phyloP scores from a whole-genome alignment of 306 rosid species.

The Citrullus amarus region DNA sequence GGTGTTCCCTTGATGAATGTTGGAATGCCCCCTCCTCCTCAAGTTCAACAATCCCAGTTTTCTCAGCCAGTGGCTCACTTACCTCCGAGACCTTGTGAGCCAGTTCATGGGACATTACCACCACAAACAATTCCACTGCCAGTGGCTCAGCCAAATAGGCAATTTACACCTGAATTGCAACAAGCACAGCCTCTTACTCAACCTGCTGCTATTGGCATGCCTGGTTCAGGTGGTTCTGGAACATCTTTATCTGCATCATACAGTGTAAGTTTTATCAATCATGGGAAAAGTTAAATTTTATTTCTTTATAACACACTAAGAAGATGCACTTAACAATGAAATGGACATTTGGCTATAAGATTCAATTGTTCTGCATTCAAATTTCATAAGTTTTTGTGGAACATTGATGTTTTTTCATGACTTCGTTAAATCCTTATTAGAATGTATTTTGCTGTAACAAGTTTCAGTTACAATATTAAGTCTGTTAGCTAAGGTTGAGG shows the following conservation, averaged over 20 bases:
- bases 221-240: slow-evolving; percentile 54
- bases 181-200: slow-evolving; percentile 42
- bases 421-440: no score
- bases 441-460: no score
- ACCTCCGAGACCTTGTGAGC: slow-evolving; percentile 54
- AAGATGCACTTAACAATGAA: not conserved
- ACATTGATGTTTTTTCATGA: not conserved
- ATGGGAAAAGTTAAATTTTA: not conserved
- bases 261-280: slow-evolving; percentile 39
- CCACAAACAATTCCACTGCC: slow-evolving; percentile 54
- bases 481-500: no score
- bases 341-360: not conserved
- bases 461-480: no score
- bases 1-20: slow-evolving; percentile 56
- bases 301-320: not conserved
- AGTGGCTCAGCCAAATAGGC: slow-evolving; percentile 47
- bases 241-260: slow-evolving; percentile 51
- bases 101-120: slow-evolving; percentile 32
- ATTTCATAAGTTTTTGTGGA: not conserved
- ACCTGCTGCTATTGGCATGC: slow-evolving; percentile 45
- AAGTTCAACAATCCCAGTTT: slow-evolving; percentile 48
- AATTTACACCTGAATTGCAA: slow-evolving; percentile 39
- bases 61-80: slow-evolving; percentile 60
- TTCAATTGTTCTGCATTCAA: not conserved
- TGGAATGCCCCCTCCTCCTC: slow-evolving; percentile 52